Base-by-base conservation (phyloP, 306 rosid species). In the cucumber (Cucumis sativus) region DNA sequence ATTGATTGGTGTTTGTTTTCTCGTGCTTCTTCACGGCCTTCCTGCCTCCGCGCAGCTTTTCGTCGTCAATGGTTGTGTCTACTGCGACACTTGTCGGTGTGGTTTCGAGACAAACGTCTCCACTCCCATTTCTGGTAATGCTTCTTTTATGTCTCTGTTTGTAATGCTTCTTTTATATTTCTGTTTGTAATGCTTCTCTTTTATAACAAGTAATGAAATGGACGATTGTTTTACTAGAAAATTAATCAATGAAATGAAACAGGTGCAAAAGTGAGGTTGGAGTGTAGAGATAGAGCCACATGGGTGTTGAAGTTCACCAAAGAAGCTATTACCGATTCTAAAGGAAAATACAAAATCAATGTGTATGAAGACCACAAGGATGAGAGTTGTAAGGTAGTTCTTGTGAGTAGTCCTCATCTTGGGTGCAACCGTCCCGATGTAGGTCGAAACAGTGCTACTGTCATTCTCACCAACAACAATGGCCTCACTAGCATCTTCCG, bases 61-160 rank as follows among this genome's bases (percentile, higher is more conserved):
- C 82, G 45, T 8, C 28, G 30, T 87, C 55, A 43, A 59, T 15
- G 98, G 96, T 52, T 67, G 23, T 6, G 87, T 89, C 85, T 92
- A 92, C 76, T 92, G 97, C 12, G 97, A 92, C 79, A 92, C 91
- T 6, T 92, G 96, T 78, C 94, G 84, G 9, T 88, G 88, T 6
- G 98, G 98, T 10, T 90, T 90, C 52, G 98, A 92, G 85, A 90
- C 94, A 81, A 59, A 84, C 9, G 85, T 81, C 82, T 83, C 94
- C 79, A 79, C 81, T 65, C 85, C 79, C 81, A 84, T 87, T 41
- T 12, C 68, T 1, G 85, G 90, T 87, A 83, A 13, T 51, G 7
- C n/a, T 51, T 47, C 18, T 51, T 51, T 23, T 23, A 23, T 23
- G 1, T 23, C 1, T 23, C 25, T 23, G 25, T 0, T 23, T 1